Base-by-base conservation (phyloP, 495 filamentous ascomycete genomes). In the Podospora pseudocomata region DNA sequence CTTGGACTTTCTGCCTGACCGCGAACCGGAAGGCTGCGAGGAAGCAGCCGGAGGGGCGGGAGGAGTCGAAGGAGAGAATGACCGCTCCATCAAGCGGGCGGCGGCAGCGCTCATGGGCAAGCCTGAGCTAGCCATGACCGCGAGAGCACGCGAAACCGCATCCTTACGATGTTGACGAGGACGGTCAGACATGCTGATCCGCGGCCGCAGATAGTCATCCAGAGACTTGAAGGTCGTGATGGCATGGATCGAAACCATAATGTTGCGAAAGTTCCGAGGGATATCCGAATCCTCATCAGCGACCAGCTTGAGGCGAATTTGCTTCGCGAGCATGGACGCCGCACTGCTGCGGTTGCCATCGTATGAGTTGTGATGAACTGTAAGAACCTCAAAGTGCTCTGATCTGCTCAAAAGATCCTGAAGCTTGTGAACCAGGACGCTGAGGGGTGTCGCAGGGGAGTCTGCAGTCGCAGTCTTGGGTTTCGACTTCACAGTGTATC, bases 191-290 rank as follows among this genome's bases (percentile, higher is more conserved):
- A 96, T 72, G 71, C 83, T 92, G 65, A 99, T 97, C 65, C 94
- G 84, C 2, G 96, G 95, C 64, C 94, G 88, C 57, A 99, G 83
- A 80, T 97, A 99, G 76, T 99, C 96, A 74, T 98, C 95, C 32
- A 99, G 80, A 2, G 95, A 91, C 75, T 98, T 98, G 80, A 99
- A 97, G 0, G 93, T 97, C 9, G 96, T 94, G 76, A 99, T 98
- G 32, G 96, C 96, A 79, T 99, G 96, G 68, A 99, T 98, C 5
- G 93, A 94, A 18, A 99, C 94, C 90, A 96, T 97, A 69, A 98
- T 93, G 68, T 93, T 97, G 39, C 90, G 87, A 72, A 94, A 98
- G 16, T 88, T 81, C 26, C 87, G 84, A 27, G 94, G 94, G 62
- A 98, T 93, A 30, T 96, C 90, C 0, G 92, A 92, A 53, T 92